Base-by-base conservation (phyloP, 2,329 filamentous ascomycete genomes). In the Neocucurbitaria cava region DNA sequence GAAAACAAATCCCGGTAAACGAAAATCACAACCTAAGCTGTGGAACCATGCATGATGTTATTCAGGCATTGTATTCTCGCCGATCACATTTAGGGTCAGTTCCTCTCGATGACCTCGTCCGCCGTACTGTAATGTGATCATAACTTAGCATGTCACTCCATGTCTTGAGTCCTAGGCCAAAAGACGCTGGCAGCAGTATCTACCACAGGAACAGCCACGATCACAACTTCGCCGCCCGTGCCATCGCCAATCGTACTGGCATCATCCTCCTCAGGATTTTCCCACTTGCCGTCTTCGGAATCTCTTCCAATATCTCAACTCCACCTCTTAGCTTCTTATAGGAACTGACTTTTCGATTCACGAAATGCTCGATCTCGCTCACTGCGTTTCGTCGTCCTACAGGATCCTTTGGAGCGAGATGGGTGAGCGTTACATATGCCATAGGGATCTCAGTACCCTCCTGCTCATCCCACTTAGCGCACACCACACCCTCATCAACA, bases 261-360 rank as follows among this genome's bases (percentile, higher is more conserved):
- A 67, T 30, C 21, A 61, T 20, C 20, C 69, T 54, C 41, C 71
- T 49, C 18, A 74, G 42, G 18, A 76, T 48, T 54, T 76, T 75
- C 17, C 72, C 73, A 30, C 51, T 64, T 8, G 46, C 50, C 2
- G 58, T 57, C 39, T 69, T 74, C 1, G 72, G 73, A 11, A 76
- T 51, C 36, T 55, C 40, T 9, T 68, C 49, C n/a, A 73, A 49
- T 17, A 56, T 31, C 9, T 69, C 56, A 5, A 75, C 45, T 3
- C 58, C 61, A 46, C 68, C 69, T 21, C 70, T 58, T 13, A 74
- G 60, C 46, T 56, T 68, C 54, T 75, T 75, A 48, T 72, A 73
- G 3, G 65, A 44, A 8, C 68, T 61, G 0, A 75, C 71, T 23
- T 66, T 65, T 7, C 50, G 35, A 46, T 75, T 66, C 3, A 70